Evolutionary conservation across 148 eudicot species (phyloP).

Genomic region (Pouteria glomerata): DNA sequence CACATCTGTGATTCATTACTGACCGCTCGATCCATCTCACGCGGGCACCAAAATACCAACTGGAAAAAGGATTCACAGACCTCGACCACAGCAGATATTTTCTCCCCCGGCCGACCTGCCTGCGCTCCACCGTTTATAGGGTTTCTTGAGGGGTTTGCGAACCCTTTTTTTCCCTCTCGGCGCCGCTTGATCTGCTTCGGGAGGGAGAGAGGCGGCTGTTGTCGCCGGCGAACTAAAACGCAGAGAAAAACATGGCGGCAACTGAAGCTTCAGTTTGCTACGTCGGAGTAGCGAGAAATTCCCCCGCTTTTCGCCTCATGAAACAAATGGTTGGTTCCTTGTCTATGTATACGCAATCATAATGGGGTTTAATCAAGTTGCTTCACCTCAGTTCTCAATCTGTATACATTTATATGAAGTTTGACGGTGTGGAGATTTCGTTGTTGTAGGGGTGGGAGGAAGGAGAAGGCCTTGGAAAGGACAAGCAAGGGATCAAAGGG

Average conservation of each 20-base stretch:
- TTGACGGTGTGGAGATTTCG: background rate
- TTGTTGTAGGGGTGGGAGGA: slow-evolving; percentile 90
- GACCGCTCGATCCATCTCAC: no score
- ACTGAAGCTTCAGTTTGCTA: slow-evolving; percentile 78
- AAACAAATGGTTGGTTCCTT: slow-evolving; percentile 71
- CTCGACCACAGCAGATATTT: no score
- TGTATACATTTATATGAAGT: background rate
- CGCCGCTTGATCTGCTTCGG: no score
- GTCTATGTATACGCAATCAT: background rate
- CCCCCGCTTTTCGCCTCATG: slow-evolving; percentile 98
- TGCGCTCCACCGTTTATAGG: no score
- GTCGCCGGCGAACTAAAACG: background rate
- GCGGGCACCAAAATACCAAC: no score
- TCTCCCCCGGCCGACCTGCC: no score
- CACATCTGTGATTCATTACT: no score
- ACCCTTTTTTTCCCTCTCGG: no score
- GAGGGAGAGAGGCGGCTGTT: slow-evolving; percentile 10
- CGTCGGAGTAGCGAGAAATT: slow-evolving; percentile 72
- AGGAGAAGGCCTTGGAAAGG: slow-evolving; percentile 98
- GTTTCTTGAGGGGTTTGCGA: no score
- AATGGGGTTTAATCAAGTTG: background rate
- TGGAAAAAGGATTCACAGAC: no score
- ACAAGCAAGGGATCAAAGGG: slow-evolving; percentile 98
- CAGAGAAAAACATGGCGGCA: slow-evolving; percentile 51
- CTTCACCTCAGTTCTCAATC: background rate